phyloP scores from a whole-genome alignment of 1,139 yeast genomes.

The Lodderomyces margitis region DNA sequence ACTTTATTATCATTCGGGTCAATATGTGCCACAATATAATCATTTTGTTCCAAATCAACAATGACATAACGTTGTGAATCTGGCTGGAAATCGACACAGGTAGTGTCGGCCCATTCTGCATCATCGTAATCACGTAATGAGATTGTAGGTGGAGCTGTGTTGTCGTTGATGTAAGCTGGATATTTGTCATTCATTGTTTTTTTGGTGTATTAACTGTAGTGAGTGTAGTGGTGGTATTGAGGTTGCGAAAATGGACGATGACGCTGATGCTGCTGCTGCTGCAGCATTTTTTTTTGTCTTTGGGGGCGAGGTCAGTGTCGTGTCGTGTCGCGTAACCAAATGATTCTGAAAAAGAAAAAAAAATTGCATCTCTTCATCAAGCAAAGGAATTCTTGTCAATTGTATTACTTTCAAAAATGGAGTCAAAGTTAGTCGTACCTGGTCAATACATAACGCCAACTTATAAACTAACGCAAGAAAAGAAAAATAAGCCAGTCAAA shows the following conservation, averaged over 20 bases:
- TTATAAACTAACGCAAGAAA: conserved; percentile 20
- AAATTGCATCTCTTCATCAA: not conserved
- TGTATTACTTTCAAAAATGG: not conserved
- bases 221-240: not conserved
- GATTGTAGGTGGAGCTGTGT: conserved; percentile 41
- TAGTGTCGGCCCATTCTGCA: conserved; percentile 53
- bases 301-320: not conserved
- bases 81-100: conserved; percentile 46
- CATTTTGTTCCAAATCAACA: conserved; percentile 47
- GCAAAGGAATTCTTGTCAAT: too few relatives aligned
- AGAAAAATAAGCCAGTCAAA: conserved; percentile 21
- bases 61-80: conserved; percentile 33
- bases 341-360: conserved; percentile 6
- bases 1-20: conserved; percentile 33
- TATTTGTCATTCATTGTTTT: conserved; percentile 23
- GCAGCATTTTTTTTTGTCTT: not conserved
- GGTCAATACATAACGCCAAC: conserved; percentile 61
- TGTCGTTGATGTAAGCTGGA: conserved; percentile 44
- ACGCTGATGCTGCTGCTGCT: too few relatives aligned
- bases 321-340: not conserved
- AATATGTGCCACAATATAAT: conserved; percentile 42
- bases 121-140: conserved; percentile 46
- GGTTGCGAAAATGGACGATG: conserved; percentile 2
- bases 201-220: not conserved
- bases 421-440: conserved; percentile 52